A percentile compares a stretch with the other conserved stretches of the same genome.
Conservation (phyloP, 164 flowering plant genomes). For the Protea cynaroides region DNA sequence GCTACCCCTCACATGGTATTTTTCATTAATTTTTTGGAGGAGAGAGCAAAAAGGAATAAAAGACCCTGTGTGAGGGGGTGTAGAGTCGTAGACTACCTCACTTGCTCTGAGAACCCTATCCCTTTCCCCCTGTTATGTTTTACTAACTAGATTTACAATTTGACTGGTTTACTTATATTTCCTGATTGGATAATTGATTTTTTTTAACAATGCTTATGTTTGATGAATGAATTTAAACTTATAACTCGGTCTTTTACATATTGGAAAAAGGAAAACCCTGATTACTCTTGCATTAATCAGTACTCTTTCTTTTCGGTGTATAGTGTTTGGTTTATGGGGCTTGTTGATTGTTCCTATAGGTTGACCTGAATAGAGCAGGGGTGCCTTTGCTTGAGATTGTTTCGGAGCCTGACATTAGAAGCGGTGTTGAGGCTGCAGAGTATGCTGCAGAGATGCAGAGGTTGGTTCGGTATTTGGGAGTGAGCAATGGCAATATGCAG, state of each 20-base stretch:
- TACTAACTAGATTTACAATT: too few species aligned
- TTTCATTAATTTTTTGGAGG: too few species aligned
- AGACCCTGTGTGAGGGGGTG: too few species aligned
- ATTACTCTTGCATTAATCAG: neutral
- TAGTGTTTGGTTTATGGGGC: neutral
- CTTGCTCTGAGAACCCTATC: too few species aligned
- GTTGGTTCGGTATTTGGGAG: constrained; percentile 81
- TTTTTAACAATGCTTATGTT: neutral
- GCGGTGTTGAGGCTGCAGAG: constrained; percentile 87
- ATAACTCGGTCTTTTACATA: neutral
- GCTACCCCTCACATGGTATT: too few species aligned
- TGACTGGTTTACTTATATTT: too few species aligned
- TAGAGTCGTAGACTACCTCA: too few species aligned
- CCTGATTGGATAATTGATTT: too few species aligned
- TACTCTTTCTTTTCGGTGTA: neutral
- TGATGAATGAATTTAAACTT: neutral
- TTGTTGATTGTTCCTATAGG: constrained; percentile 37
- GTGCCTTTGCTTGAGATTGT: constrained; percentile 97
- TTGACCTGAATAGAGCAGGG: constrained; percentile 94
- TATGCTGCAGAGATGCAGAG: constrained; percentile 92
- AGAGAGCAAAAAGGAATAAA: too few species aligned
- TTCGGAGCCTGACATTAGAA: constrained; percentile 94
- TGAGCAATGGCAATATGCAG: constrained; percentile 95
- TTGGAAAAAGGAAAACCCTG: too few species aligned
- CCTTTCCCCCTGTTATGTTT: too few species aligned